These are phyloP conservation scores for Metarhizium brunneum DNA, from an alignment of 2,329 filamentous ascomycete species.

Conservation along the genomic window DNA sequence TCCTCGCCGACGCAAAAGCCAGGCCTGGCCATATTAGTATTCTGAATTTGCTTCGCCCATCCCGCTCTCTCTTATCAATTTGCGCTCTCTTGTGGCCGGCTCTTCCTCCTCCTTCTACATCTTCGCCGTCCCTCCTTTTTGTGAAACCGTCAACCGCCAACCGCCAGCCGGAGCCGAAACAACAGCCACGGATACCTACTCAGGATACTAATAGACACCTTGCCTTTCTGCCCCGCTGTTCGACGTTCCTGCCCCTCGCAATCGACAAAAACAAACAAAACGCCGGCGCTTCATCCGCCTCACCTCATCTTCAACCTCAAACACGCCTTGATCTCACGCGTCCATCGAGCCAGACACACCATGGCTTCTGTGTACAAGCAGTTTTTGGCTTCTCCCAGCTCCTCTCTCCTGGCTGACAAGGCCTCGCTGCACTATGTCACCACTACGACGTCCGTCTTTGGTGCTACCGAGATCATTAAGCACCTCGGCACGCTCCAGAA, in stretches of 20 bases:
- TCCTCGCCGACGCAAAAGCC: too few species aligned
- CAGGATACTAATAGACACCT: too few species aligned
- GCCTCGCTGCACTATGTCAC: slow-evolving; percentile 81
- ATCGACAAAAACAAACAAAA: slow-evolving; percentile 1
- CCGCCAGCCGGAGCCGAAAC: too few species aligned
- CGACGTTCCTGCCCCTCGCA: neutral
- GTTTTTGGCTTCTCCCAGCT: slow-evolving; percentile 60
- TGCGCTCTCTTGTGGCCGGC: too few species aligned
- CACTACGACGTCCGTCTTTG: slow-evolving; percentile 66
- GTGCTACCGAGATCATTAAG: slow-evolving; percentile 69
- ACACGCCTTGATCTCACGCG: neutral
- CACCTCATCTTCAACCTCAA: neutral
- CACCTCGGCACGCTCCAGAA: slow-evolving; percentile 65
- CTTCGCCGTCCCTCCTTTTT: neutral
- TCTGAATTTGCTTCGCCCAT: too few species aligned
- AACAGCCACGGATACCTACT: neutral
- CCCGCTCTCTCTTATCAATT: too few species aligned
- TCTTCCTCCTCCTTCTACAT: neutral
- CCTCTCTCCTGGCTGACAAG: slow-evolving; percentile 52
- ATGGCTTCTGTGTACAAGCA: slow-evolving; percentile 54
- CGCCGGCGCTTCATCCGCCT: neutral
- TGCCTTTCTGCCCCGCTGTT: neutral
- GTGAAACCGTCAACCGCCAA: too few species aligned
- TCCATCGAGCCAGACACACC: slow-evolving; percentile 7
- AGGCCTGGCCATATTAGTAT: too few species aligned